These are phyloP conservation scores for Suhomyces terraborum DNA, from an alignment of 1,139 yeast genomes.

Conservation along the genomic window DNA sequence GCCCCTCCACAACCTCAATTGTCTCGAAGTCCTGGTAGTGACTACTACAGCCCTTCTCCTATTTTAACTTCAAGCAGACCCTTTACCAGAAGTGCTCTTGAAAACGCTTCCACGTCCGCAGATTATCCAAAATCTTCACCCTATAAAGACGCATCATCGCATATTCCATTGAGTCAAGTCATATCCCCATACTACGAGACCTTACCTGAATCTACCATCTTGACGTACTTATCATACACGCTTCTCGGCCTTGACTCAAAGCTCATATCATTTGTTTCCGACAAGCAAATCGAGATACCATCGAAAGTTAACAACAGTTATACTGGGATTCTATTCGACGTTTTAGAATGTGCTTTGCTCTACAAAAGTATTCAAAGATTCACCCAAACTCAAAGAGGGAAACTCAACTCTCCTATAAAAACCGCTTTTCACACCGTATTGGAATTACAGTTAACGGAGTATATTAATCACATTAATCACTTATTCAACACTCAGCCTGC, in stretches of 20 bases:
- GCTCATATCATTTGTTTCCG: slow-evolving; percentile 49
- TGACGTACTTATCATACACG: slow-evolving; percentile 64
- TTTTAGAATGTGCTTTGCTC: slow-evolving; percentile 75
- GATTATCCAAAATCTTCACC: slow-evolving; percentile 12
- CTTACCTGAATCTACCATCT: slow-evolving; percentile 49
- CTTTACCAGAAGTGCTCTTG: slow-evolving; percentile 5
- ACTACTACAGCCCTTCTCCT: slow-evolving; percentile 6
- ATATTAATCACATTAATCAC: slow-evolving; percentile 56
- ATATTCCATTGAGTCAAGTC: slow-evolving; percentile 15
- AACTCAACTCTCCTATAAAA: slow-evolving; percentile 53
- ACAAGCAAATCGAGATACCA: slow-evolving; percentile 48
- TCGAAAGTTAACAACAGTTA: slow-evolving; percentile 55
- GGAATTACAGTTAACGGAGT: slow-evolving; percentile 53
- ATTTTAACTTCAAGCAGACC: slow-evolving; percentile 8
- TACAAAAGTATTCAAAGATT: slow-evolving; percentile 48
- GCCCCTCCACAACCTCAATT: not conserved
- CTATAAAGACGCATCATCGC: slow-evolving; percentile 5
- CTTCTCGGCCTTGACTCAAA: slow-evolving; percentile 74
- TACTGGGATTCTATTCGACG: slow-evolving; percentile 55
- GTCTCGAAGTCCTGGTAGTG: slow-evolving; percentile 6
- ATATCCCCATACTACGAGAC: slow-evolving; percentile 40
- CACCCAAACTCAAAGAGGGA: slow-evolving; percentile 32
- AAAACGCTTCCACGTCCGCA: not conserved
- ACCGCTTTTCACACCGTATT: slow-evolving; percentile 65
- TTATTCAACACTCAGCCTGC: slow-evolving; percentile 41